Conservation (phyloP, 106 monocot species). For the Acorus calamus region DNA sequence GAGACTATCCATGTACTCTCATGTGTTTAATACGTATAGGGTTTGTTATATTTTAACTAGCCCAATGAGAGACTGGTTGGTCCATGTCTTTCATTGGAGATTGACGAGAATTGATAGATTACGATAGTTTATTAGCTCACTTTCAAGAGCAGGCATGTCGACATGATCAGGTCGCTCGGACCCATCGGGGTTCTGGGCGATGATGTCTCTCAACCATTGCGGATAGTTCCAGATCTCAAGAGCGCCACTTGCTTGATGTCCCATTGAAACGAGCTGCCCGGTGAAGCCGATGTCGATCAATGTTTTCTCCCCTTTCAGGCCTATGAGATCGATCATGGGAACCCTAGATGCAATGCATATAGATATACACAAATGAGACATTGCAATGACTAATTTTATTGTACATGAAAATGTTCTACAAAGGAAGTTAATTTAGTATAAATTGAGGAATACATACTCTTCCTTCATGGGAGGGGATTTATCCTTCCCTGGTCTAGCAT, state of each 20-base stretch:
- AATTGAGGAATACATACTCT: constrained; percentile 21
- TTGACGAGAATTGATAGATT: not conserved
- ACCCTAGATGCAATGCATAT: constrained; percentile 16
- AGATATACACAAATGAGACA: not conserved
- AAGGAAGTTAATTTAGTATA: not conserved
- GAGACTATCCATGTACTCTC: too few species aligned
- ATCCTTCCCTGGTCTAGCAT: constrained; percentile 27
- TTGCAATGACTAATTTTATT: not conserved
- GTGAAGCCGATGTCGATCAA: constrained; percentile 37
- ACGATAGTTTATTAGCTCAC: constrained; percentile 8
- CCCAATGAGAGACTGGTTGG: too few species aligned
- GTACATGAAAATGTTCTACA: not conserved
- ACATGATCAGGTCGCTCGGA: constrained; percentile 30
- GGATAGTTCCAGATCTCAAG: constrained; percentile 76
- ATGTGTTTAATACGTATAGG: too few species aligned
- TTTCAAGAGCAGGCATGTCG: constrained; percentile 46
- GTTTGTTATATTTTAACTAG: too few species aligned
- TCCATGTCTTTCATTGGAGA: not conserved
- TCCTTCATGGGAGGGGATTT: constrained; percentile 33
- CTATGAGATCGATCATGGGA: constrained; percentile 29
- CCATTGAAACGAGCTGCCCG: constrained; percentile 59
- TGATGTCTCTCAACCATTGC: constrained; percentile 35
- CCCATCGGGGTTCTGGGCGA: constrained; percentile 50
- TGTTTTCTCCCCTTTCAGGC: constrained; percentile 26
- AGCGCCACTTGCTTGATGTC: constrained; percentile 57